These are phyloP conservation scores for Leccinum boreale DNA, from an alignment of 768 basidiomycete genomes.

Conservation along the genomic window DNA sequence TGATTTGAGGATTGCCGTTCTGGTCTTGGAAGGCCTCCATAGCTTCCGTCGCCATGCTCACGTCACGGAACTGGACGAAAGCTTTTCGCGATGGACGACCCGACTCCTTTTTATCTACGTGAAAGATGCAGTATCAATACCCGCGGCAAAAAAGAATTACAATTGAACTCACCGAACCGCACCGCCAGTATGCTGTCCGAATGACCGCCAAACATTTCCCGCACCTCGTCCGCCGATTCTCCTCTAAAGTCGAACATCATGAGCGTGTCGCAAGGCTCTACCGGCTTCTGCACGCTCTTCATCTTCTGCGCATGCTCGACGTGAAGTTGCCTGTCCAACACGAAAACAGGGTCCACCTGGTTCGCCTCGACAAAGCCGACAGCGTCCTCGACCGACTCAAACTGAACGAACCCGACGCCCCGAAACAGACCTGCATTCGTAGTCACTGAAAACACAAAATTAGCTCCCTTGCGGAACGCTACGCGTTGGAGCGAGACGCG, in stretches of 20 bases:
- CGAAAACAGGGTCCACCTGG: constrained; percentile 44
- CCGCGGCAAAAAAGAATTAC: not conserved
- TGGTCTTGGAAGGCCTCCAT: constrained; percentile 37
- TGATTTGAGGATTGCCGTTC: constrained; percentile 2
- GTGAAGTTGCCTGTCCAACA: constrained; percentile 44
- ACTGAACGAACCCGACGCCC: constrained; percentile 49
- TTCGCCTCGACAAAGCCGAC: constrained; percentile 34
- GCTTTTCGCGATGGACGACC: constrained; percentile 34
- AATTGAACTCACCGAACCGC: constrained; percentile 24
- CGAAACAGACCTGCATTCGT: constrained; percentile 35
- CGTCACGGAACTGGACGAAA: constrained; percentile 52
- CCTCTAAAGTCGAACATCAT: constrained; percentile 25
- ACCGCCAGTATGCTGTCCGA: constrained; percentile 24
- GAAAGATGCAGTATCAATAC: not conserved
- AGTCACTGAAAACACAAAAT: constrained; percentile 11
- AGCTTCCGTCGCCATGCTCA: constrained; percentile 47
- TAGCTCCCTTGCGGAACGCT: not conserved
- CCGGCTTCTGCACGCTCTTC: not conserved
- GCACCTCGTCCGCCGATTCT: constrained; percentile 25
- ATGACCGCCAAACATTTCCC: constrained; percentile 22
- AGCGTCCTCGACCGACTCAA: constrained; percentile 36
- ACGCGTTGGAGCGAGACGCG: not conserved
- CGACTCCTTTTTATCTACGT: constrained; percentile 33
- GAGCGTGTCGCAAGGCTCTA: constrained; percentile 31
- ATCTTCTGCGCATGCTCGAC: constrained; percentile 37